Evolutionary conservation across 1,284 basidiomycete genomes (phyloP).

Genomic region (Bjerkandera adusta): DNA sequence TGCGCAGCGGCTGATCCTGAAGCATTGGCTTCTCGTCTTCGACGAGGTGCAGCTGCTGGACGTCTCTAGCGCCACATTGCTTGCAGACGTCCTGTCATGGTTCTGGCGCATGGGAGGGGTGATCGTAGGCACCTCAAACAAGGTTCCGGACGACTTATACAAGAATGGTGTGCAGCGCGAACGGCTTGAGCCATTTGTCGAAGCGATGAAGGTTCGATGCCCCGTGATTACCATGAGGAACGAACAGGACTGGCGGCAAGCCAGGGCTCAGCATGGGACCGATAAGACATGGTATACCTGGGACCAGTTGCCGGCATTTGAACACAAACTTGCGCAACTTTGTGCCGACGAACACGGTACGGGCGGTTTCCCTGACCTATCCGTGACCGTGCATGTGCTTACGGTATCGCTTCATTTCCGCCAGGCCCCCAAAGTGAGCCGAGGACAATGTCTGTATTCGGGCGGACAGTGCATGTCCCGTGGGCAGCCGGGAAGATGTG

Average conservation of each 20-base stretch:
- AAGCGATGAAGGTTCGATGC: conserved; percentile 60
- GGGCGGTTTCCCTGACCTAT: background rate
- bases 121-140: conserved; percentile 53
- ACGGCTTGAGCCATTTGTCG: conserved; percentile 61
- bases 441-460: too few species aligned
- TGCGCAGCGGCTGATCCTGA: conserved; percentile 46
- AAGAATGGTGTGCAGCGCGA: conserved; percentile 67
- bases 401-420: too few species aligned
- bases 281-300: conserved; percentile 35
- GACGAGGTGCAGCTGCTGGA: conserved; percentile 76
- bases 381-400: too few species aligned
- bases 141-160: conserved; percentile 69
- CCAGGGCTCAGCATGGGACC: conserved; percentile 18
- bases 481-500: conserved; percentile 43
- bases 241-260: conserved; percentile 40
- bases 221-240: conserved; percentile 56
- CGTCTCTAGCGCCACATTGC: conserved; percentile 61
- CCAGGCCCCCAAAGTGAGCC: too few species aligned
- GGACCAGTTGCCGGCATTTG: conserved; percentile 27
- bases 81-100: conserved; percentile 72
- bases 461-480: conserved; percentile 49
- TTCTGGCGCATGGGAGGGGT: conserved; percentile 78
- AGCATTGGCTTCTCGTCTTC: conserved; percentile 61
- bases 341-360: conserved; percentile 7
- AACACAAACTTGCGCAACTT: conserved; percentile 16